phyloP scores from a whole-genome alignment of 768 basidiomycete genomes.

The Chalciporus piperatus region DNA sequence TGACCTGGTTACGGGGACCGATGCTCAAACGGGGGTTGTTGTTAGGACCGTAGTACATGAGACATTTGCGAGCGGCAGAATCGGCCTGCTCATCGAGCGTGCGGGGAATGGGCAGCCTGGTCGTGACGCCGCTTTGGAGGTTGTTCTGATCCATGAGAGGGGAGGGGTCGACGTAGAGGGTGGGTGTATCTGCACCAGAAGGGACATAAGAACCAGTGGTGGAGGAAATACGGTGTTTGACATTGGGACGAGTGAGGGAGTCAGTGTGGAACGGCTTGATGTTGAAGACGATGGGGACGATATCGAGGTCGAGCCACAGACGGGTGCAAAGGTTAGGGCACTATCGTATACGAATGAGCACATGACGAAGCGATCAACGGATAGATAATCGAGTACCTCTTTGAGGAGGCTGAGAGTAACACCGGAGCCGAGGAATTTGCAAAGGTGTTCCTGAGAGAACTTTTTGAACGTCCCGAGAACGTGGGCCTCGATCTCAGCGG shows the following conservation, averaged over 20 bases:
- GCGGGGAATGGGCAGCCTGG: conserved; percentile 67
- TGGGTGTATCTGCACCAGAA: conserved; percentile 76
- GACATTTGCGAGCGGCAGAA: conserved; percentile 78
- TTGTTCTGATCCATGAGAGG: conserved; percentile 42
- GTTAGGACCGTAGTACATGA: conserved; percentile 79
- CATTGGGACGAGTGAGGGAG: conserved; percentile 70
- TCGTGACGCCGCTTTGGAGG: conserved; percentile 45
- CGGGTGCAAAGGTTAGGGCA: conserved; percentile 81
- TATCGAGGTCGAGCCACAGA: conserved; percentile 79
- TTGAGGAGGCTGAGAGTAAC: conserved; percentile 68
- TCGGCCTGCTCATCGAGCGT: conserved; percentile 85
- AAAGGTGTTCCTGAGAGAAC: conserved; percentile 73
- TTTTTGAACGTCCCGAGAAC: conserved; percentile 64
- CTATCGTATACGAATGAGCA: conserved; percentile 35
- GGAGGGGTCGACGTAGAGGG: conserved; percentile 59
- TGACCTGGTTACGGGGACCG: conserved; percentile 81
- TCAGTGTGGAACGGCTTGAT: conserved; percentile 83
- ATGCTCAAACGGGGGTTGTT: conserved; percentile 84
- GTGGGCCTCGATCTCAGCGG: conserved; percentile 58
- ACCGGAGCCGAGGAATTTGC: conserved; percentile 85
- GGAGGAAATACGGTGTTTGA: conserved; percentile 81
- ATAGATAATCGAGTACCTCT: conserved; percentile 45
- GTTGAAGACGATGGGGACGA: conserved; percentile 83
- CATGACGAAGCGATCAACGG: conserved; percentile 6
- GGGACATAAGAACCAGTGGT: conserved; percentile 75